Conservation (phyloP, 495 filamentous ascomycete genomes). For the Massariosphaeria phaeospora region DNA sequence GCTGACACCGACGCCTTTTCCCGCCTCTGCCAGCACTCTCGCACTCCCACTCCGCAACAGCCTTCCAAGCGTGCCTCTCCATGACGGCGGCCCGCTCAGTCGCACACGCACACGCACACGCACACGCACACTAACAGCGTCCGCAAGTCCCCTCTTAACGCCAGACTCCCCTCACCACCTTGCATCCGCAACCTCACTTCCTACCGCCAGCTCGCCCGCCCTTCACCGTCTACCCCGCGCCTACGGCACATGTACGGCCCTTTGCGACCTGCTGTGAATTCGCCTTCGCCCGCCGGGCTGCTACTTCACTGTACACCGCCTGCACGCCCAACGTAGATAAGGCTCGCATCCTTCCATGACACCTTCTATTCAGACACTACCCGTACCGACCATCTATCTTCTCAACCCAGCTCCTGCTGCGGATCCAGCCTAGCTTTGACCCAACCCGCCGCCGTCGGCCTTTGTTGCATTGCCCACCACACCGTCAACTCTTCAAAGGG, state of each 20-base stretch:
- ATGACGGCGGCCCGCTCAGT: not conserved
- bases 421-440: not conserved
- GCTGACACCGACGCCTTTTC: no score
- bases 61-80: no score
- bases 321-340: constrained; percentile 3
- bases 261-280: not conserved
- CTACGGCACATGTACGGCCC: not conserved
- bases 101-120: not conserved
- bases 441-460: not conserved
- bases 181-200: not conserved
- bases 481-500: not conserved
- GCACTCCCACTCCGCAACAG: not conserved
- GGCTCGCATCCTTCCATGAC: constrained; percentile 6
- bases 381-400: not conserved
- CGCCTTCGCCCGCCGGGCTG: not conserved
- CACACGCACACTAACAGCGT: not conserved
- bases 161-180: not conserved
- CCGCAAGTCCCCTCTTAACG: not conserved
- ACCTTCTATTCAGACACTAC: not conserved
- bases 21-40: not conserved
- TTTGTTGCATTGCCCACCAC: not conserved
- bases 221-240: not conserved
- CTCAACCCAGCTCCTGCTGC: not conserved
- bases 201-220: not conserved
- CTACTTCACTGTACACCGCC: not conserved